Conservation (phyloP, 805 yeast species). For the Suhomyces xylopsoci region DNA sequence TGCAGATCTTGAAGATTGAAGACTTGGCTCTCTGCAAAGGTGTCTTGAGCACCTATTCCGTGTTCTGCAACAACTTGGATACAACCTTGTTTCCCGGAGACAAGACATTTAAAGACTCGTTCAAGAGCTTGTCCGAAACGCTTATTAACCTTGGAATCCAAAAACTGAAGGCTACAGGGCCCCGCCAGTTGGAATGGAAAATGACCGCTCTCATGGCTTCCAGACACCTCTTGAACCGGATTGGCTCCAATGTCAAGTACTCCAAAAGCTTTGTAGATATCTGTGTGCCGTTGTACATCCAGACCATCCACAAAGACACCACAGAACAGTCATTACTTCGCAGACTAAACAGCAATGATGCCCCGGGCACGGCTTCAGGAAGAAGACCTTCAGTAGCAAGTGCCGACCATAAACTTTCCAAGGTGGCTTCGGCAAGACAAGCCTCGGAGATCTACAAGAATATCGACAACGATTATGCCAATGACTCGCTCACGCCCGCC, state of each 20-base stretch:
- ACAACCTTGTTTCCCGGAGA: constrained; percentile 66
- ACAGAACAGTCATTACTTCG: constrained; percentile 17
- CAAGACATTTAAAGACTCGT: constrained; percentile 49
- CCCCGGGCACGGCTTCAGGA: neutral
- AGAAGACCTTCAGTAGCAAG: constrained; percentile 1
- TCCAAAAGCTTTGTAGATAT: constrained; percentile 27
- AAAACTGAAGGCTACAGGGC: constrained; percentile 12
- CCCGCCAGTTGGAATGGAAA: constrained; percentile 46
- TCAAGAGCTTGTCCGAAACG: constrained; percentile 27
- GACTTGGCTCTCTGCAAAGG: constrained; percentile 63
- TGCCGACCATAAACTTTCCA: constrained; percentile 21
- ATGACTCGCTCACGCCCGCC: constrained; percentile 31
- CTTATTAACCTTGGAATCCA: constrained; percentile 15
- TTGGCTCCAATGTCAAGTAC: constrained; percentile 31
- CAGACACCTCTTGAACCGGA: constrained; percentile 35
- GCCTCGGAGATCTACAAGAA: constrained; percentile 9
- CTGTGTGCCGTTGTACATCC: constrained; percentile 38
- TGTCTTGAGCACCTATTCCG: constrained; percentile 45
- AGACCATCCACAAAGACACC: constrained; percentile 26
- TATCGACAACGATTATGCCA: constrained; percentile 29
- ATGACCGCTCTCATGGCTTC: constrained; percentile 40
- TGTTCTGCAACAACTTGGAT: constrained; percentile 49
- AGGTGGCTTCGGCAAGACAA: constrained; percentile 24
- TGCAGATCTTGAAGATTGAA: constrained; percentile 46
- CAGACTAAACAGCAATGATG: constrained; percentile 19